Base-by-base conservation (phyloP, 2,329 filamentous ascomycete species). In the Phyllachora maydis region DNA sequence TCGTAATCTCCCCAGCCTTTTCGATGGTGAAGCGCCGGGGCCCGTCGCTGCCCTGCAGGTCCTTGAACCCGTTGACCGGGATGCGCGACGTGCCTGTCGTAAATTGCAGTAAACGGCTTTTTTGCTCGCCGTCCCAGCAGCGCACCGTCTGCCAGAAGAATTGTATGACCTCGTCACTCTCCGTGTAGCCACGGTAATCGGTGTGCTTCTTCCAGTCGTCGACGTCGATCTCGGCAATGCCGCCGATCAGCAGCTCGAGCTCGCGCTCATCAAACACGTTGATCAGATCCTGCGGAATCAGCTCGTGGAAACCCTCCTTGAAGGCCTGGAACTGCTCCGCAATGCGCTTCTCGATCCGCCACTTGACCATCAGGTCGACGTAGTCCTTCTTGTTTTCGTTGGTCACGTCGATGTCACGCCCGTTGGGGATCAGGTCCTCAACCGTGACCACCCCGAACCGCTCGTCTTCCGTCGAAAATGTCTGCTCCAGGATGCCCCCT, bases 131-230 rank as follows among this genome's bases (percentile, higher is more conserved):
- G 45, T 98, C 88, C 88, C 88, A 98, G 30, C 69, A 79, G 35
- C 85, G 73, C 34, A 98, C 88, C 30, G 77, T 85, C 59, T 92
- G 83, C 88, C 88, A 98, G 65, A 98, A 98, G 58, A 90, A 83
- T 48, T 90, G 78, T 35, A 98, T 88, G 14, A 98, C 88, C 42
- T 93, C 81, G 39, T 98, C 88, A 27, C 73, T 82, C 52, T 98
- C 88, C 7, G 90, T 93, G 61, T 98, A 98, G 26, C 88, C 88
- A 37, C 88, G 76, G 51, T 98, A 98, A 44, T 98, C 88, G 22
- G 88, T 98, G 54, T 98, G 88, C 60, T 98, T 98, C 74, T 98
- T 95, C 88, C 88, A 98, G 51, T 98, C 88, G 30, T 98, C 88
- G 10, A 98, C 85, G 41, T 98, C 88, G 36, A 98, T 98, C 51